phyloP scores from a whole-genome alignment of 2,329 filamentous ascomycete genomes.

The Penicillium digitatum region DNA sequence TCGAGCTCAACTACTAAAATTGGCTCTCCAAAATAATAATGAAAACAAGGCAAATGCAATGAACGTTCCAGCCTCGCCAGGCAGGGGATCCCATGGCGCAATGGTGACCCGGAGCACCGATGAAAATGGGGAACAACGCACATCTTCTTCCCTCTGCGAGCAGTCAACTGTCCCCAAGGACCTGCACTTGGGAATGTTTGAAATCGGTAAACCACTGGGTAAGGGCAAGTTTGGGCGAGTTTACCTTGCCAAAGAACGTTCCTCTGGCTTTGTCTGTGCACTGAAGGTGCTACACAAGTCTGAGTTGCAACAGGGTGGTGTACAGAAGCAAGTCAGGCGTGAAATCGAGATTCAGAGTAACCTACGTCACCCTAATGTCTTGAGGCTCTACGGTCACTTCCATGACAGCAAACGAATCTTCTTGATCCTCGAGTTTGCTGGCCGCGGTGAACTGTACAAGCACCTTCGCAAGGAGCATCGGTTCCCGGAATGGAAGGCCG shows the following conservation, averaged over 20 bases:
- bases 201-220: constrained; percentile 79
- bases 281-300: constrained; percentile 83
- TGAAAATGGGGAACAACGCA: constrained; percentile 35
- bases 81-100: constrained; percentile 53
- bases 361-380: constrained; percentile 78
- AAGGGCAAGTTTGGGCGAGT: constrained; percentile 87
- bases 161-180: constrained; percentile 53
- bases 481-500: constrained; percentile 81
- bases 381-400: constrained; percentile 81
- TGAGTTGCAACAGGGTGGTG: constrained; percentile 72
- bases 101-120: constrained; percentile 47
- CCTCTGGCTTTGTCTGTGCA: constrained; percentile 76
- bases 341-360: constrained; percentile 90
- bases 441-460: constrained; percentile 83
- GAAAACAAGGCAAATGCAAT: constrained; percentile 53
- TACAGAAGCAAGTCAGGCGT: constrained; percentile 81
- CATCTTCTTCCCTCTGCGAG: constrained; percentile 49
- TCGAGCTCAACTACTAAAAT: constrained; percentile 79
- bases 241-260: constrained; percentile 76
- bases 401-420: constrained; percentile 86
- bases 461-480: constrained; percentile 72
- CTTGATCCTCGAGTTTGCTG: constrained; percentile 80
- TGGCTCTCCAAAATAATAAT: constrained; percentile 75
- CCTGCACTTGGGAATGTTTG: constrained; percentile 90
- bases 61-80: constrained; percentile 58